Evolutionary conservation across 768 basidiomycete species (phyloP), one percentile per base, ranked within the genome.

Genomic region (Hygrophorus russula): DNA sequence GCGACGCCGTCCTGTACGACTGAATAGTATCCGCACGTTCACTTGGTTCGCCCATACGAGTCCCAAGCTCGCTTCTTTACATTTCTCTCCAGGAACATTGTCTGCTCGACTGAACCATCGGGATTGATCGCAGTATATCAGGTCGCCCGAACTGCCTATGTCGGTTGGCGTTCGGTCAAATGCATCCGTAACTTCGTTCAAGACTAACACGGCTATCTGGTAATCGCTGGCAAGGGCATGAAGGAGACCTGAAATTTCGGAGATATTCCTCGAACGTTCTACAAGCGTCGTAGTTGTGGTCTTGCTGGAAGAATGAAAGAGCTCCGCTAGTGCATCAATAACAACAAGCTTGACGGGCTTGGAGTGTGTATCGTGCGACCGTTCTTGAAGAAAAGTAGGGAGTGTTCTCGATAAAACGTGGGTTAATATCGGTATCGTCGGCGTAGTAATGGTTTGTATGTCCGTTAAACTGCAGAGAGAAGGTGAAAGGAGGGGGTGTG

Each of bases 11-110:
- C 74, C 74, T 0, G 91, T 92, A 24, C 88, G 74, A 35, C 73
- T 75, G 41, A 96, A 71, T 70, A 94, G 80, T 36, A 97, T 72
- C 17, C 94, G 75, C 3, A 71, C 73, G 51, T 94, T 93, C 45
- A 98, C 69, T 53, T 89, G 83, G 59, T 94, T 97, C 12, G 93
- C 85, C 94, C 94, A 98, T 7, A 79, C 80, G 40, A 96, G 76
- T 2, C 93, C 93, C 2, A 98, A 65, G 31, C 74, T 77, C 0
- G 86, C 90, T 60, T 94, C 85, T 55, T 91, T 90, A 36, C 58
- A 61, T 45, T 71, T 65, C 46, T 78, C 76, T 1, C 75, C 75
- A 0, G 74, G 69, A 17, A 76, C 56, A 42, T 65, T 74, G 52
- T 78, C 70, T 17, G 76, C 76, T 13, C 80, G 73, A 32, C 70